These are phyloP conservation scores for Pseudonitzschia delicatissima DNA, from an alignment of 108 stramenopile genomes.

Conservation along the genomic window DNA sequence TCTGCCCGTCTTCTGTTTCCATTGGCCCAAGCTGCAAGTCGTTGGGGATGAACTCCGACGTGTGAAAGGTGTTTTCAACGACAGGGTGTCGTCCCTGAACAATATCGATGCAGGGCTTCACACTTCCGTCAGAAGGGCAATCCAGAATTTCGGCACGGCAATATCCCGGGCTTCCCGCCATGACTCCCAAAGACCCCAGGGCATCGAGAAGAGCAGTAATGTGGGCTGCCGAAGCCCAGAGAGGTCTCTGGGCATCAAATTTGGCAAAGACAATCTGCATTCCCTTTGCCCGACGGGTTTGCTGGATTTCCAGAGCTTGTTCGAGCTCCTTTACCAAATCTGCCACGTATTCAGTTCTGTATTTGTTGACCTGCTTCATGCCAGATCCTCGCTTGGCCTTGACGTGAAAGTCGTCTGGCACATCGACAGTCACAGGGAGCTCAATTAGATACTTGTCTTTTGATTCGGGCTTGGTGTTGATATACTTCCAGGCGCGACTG, in stretches of 20 bases:
- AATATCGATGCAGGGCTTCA: slow-evolving; percentile 64
- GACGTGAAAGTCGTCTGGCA: slow-evolving; percentile 83
- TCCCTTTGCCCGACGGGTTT: slow-evolving; percentile 82
- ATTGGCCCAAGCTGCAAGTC: slow-evolving; percentile 71
- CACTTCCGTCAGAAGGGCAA: slow-evolving; percentile 47
- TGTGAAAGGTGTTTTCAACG: slow-evolving; percentile 74
- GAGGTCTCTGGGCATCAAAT: slow-evolving; percentile 82
- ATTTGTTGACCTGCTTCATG: slow-evolving; percentile 88
- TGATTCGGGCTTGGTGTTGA: slow-evolving; percentile 81
- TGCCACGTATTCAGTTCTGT: slow-evolving; percentile 76
- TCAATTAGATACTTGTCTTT: slow-evolving; percentile 97
- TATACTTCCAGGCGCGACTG: slow-evolving; percentile 70
- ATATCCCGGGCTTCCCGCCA: slow-evolving; percentile 76
- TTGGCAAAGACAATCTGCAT: slow-evolving; percentile 93
- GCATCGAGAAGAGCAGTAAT: slow-evolving; percentile 92
- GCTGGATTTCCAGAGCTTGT: slow-evolving; percentile 73
- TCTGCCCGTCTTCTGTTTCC: slow-evolving; percentile 17
- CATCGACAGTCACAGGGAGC: slow-evolving; percentile 72
- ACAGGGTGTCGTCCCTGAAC: slow-evolving; percentile 93
- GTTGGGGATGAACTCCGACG: slow-evolving; percentile 94
- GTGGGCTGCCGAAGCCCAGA: slow-evolving; percentile 89
- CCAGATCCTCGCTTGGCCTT: slow-evolving; percentile 88
- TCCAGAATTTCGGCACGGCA: slow-evolving; percentile 72
- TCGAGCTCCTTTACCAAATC: slow-evolving; percentile 76
- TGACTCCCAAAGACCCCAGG: slow-evolving; percentile 86